These are phyloP conservation scores for Ramichloridium luteum DNA, from an alignment of 2,329 filamentous ascomycete genomes.

Conservation along the genomic window DNA sequence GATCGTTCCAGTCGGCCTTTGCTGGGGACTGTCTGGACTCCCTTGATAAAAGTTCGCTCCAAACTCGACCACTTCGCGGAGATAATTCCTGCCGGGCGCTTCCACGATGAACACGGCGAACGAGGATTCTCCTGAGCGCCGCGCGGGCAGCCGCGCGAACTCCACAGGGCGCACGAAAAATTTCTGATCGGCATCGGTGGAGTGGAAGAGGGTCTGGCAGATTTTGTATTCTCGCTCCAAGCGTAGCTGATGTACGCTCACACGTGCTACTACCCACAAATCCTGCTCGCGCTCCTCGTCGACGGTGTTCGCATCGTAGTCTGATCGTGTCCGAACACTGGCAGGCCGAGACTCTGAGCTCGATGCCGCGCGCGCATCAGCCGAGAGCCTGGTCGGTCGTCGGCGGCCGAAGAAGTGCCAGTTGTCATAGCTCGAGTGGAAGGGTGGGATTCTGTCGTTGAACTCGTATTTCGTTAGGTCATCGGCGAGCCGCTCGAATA, in stretches of 20 bases:
- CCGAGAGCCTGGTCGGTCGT: slow-evolving; percentile 39
- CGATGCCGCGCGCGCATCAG: slow-evolving; percentile 30
- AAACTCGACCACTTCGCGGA: slow-evolving; percentile 60
- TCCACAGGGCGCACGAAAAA: slow-evolving; percentile 76
- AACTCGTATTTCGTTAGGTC: slow-evolving; percentile 26
- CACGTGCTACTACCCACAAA: slow-evolving; percentile 57
- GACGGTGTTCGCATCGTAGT: slow-evolving; percentile 15
- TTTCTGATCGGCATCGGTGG: slow-evolving; percentile 42
- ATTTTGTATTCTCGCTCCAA: slow-evolving; percentile 83
- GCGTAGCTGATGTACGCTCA: slow-evolving; percentile 70
- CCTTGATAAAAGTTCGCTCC: slow-evolving; percentile 47
- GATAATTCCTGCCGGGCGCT: slow-evolving; percentile 59
- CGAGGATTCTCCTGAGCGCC: slow-evolving; percentile 55
- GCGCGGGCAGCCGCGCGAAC: slow-evolving; percentile 56
- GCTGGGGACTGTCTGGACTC: slow-evolving; percentile 14
- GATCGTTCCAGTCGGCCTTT: slow-evolving; percentile 17
- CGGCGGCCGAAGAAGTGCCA: slow-evolving; percentile 48
- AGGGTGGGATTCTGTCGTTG: slow-evolving; percentile 29
- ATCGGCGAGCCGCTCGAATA: slow-evolving; percentile 24
- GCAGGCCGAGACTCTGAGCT: slow-evolving; percentile 14
- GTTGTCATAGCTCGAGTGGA: slow-evolving; percentile 62
- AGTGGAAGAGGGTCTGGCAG: slow-evolving; percentile 52
- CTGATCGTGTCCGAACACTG: slow-evolving; percentile 17
- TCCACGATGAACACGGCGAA: slow-evolving; percentile 74
- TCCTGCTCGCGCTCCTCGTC: slow-evolving; percentile 21